These are phyloP conservation scores for Colletotrichum euphorbiae DNA, from an alignment of 2,329 filamentous ascomycete species.

Conservation along the genomic window DNA sequence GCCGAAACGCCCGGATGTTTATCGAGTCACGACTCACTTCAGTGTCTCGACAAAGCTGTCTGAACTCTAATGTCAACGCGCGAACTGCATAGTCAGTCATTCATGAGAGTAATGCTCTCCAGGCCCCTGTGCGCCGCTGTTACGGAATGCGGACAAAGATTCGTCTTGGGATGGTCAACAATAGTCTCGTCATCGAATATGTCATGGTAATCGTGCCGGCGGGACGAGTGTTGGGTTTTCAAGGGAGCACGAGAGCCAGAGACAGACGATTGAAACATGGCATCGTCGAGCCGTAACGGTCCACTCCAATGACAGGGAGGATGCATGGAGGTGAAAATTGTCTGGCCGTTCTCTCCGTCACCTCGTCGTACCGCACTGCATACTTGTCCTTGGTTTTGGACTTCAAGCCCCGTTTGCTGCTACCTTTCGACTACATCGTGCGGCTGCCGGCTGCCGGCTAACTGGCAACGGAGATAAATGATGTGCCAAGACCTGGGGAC, in stretches of 20 bases:
- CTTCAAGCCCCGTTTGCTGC: slow-evolving; percentile 3
- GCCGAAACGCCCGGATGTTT: slow-evolving; percentile 23
- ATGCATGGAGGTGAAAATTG: slow-evolving; percentile 21
- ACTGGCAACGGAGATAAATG: slow-evolving; percentile 8
- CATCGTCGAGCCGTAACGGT: slow-evolving; percentile 8
- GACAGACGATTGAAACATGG: slow-evolving; percentile 29
- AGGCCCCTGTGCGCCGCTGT: slow-evolving; percentile 5
- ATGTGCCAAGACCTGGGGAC: slow-evolving; percentile 30
- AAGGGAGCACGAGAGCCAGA: slow-evolving; percentile 13
- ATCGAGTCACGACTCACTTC: slow-evolving; percentile 26
- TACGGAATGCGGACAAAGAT: slow-evolving; percentile 14
- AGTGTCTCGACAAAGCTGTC: slow-evolving; percentile 20
- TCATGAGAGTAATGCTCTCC: not conserved
- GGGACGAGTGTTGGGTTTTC: not conserved
- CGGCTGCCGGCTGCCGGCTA: slow-evolving; percentile 4
- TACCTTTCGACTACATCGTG: slow-evolving; percentile 16
- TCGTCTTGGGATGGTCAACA: slow-evolving; percentile 4
- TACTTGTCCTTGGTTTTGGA: not conserved
- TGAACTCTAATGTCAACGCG: slow-evolving; percentile 16
- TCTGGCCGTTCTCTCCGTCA: not conserved
- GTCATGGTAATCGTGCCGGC: slow-evolving; percentile 8
- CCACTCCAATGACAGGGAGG: slow-evolving; percentile 14
- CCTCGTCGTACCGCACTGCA: slow-evolving; percentile 14
- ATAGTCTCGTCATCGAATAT: slow-evolving; percentile 11
- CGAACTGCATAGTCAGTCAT: not conserved